Base-by-base conservation (phyloP, 805 yeast species). In the Ogataea minuta region DNA sequence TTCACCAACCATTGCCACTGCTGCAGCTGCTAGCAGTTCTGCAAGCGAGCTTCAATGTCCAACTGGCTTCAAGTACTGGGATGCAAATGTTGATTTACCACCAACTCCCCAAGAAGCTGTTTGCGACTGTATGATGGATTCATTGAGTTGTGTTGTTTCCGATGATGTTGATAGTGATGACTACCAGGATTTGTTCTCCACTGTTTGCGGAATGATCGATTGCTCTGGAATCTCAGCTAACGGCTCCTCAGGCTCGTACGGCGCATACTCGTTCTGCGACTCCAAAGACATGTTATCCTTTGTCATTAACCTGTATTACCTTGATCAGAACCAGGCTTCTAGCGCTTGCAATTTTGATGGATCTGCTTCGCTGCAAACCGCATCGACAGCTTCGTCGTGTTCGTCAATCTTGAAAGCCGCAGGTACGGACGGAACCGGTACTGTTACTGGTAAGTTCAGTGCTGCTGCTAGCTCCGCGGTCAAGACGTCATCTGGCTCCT, bases 241-340 rank as follows among this genome's bases (percentile, higher is more conserved):
- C 60, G 90, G 87, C 67, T 63, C 74, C 34, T 60, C 68, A 15
- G 93, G 91, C 59, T 53, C 57, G 6, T 84, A 84, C 60, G 93
- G 93, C 62, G 71, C 81, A 20, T 77, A 71, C 66, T 83, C 91
- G 12, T 81, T 73, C 79, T 84, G 93, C 63, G 67, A 77, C 14
- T 62, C 75, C 39, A 76, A 80, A 63, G 84, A 80, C 42, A 70
- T 78, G 66, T 70, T 84, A 53, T 73, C 84, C 26, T 84, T 72
- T 56, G 73, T 78, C 27, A 60, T 84, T 64, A 78, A 83, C 71
- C 59, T 70, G 50, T 84, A 84, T 73, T 83, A 81, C 65, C 60
- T 66, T 41, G 60, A 60, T 8, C 66, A 77, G 38, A 72, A 70
- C 46, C 41, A 54, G 17, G 58, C 58, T 34, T 45, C 54, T n/a